A percentile compares a stretch with the other conserved stretches of the same genome.
phyloP scores from a whole-genome alignment of 2,329 filamentous ascomycete genomes.

The Alternaria arbusti region DNA sequence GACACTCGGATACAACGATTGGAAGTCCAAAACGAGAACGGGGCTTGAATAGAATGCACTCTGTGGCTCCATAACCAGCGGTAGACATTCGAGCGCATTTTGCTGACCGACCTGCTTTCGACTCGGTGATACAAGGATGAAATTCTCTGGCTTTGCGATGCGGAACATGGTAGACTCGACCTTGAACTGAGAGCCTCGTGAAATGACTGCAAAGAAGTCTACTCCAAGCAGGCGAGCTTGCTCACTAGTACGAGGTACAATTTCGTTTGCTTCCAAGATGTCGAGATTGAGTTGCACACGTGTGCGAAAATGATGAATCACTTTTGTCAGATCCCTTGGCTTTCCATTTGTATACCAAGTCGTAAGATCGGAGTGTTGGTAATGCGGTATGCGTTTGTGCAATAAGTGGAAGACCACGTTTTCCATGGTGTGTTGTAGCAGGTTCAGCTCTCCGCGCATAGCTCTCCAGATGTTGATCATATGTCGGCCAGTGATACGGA shows the following conservation, averaged over 20 bases:
- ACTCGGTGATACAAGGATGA: constrained; percentile 86
- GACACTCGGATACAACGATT: constrained; percentile 93
- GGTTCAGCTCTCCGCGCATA: constrained; percentile 89
- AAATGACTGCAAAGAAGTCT: constrained; percentile 97
- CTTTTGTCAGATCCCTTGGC: constrained; percentile 72
- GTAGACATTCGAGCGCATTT: constrained; percentile 92
- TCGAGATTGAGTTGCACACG: constrained; percentile 85
- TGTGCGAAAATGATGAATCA: constrained; percentile 77
- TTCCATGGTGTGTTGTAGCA: constrained; percentile 95
- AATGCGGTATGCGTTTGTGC: constrained; percentile 86
- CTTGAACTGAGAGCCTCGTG: constrained; percentile 95
- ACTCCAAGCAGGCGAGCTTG: constrained; percentile 91
- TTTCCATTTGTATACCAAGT: constrained; percentile 77
- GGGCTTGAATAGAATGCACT: constrained; percentile 93
- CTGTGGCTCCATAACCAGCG: constrained; percentile 96
- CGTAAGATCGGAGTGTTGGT: constrained; percentile 78
- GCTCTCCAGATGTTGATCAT: constrained; percentile 98
- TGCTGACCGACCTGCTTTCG: constrained; percentile 91
- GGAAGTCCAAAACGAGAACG: constrained; percentile 90
- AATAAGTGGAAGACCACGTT: constrained; percentile 93
- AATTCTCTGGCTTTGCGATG: constrained; percentile 96
- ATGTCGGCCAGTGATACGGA: constrained; percentile 90
- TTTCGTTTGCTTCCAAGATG: constrained; percentile 87
- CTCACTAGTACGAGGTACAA: constrained; percentile 88
- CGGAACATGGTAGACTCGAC: constrained; percentile 99